These are phyloP conservation scores for Tilletia indica DNA, from an alignment of 1,284 basidiomycete genomes.

Conservation along the genomic window DNA sequence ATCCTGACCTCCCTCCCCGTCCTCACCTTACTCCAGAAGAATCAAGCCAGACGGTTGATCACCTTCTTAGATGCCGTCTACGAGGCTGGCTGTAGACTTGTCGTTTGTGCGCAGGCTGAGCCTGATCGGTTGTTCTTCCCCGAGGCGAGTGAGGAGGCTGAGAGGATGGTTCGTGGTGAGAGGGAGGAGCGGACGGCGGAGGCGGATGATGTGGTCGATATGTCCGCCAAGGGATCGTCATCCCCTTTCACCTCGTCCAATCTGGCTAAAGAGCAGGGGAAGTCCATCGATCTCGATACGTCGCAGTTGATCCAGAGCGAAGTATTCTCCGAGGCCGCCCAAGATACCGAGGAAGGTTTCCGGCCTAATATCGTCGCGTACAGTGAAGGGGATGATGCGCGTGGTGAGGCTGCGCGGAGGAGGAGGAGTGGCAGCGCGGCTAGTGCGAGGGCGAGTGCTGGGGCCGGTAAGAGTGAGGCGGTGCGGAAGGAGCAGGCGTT, in stretches of 20 bases:
- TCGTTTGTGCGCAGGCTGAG: slow-evolving; percentile 60
- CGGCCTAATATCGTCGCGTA: slow-evolving; percentile 68
- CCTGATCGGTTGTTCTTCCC: slow-evolving; percentile 67
- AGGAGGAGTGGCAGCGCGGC: slow-evolving; percentile 2
- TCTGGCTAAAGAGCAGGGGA: slow-evolving; percentile 23
- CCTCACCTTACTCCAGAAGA: slow-evolving; percentile 65
- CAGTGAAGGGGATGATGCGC: slow-evolving; percentile 49
- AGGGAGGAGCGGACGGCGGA: slow-evolving; percentile 1
- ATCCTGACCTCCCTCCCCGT: slow-evolving; percentile 66
- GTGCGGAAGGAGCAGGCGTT: slow-evolving; percentile 6
- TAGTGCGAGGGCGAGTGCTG: neutral
- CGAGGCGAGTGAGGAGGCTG: slow-evolving; percentile 56
- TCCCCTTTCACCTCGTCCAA: slow-evolving; percentile 32
- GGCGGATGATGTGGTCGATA: slow-evolving; percentile 35
- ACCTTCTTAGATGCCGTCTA: slow-evolving; percentile 69
- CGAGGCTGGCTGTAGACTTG: slow-evolving; percentile 57
- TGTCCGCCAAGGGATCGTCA: slow-evolving; percentile 33
- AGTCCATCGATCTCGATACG: slow-evolving; percentile 32
- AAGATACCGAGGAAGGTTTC: slow-evolving; percentile 62
- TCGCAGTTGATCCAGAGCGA: slow-evolving; percentile 65
- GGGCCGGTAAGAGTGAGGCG: too few species aligned
- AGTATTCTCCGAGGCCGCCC: slow-evolving; percentile 62
- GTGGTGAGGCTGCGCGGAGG: slow-evolving; percentile 17
- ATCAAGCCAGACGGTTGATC: slow-evolving; percentile 71
- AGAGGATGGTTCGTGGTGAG: slow-evolving; percentile 14